Conservation (phyloP, 768 basidiomycete species). For the Lactarius akahatsu region DNA sequence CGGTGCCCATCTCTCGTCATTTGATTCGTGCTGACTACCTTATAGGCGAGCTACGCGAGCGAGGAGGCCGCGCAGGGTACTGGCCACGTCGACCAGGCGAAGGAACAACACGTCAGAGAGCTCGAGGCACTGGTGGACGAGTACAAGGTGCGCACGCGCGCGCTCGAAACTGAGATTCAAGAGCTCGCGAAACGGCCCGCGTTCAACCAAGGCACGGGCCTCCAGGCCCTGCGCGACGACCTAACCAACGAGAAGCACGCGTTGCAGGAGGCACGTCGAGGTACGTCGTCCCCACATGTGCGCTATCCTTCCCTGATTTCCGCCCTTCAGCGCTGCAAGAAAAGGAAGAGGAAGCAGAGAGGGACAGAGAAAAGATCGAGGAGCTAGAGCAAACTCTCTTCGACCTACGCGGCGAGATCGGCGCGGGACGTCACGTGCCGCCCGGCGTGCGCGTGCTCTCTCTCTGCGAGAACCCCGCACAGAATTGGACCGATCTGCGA, state of each 20-base stretch:
- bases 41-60: conserved; percentile 60
- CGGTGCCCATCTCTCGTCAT: not conserved
- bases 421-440: conserved; percentile 70
- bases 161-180: conserved; percentile 51
- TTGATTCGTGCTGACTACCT: not conserved
- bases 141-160: conserved; percentile 49
- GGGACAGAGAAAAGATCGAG: conserved; percentile 57
- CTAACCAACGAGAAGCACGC: conserved; percentile 39
- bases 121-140: conserved; percentile 56
- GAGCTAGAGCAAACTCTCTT: conserved; percentile 76
- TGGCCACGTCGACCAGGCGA: conserved; percentile 38
- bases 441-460: conserved; percentile 66
- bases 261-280: conserved; percentile 40
- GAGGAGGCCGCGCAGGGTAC: conserved; percentile 48
- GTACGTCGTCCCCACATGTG: conserved; percentile 33
- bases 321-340: conserved; percentile 46
- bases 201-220: conserved; percentile 23
- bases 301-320: not conserved
- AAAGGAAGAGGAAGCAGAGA: conserved; percentile 37
- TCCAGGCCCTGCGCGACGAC: conserved; percentile 43
- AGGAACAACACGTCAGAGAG: conserved; percentile 49
- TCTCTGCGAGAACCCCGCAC: conserved; percentile 47
- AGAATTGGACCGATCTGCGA: conserved; percentile 74
- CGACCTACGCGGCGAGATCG: conserved; percentile 74
- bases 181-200: conserved; percentile 41